phyloP scores from a whole-genome alignment of 148 eudicot genomes.

The Rhododendron molle region DNA sequence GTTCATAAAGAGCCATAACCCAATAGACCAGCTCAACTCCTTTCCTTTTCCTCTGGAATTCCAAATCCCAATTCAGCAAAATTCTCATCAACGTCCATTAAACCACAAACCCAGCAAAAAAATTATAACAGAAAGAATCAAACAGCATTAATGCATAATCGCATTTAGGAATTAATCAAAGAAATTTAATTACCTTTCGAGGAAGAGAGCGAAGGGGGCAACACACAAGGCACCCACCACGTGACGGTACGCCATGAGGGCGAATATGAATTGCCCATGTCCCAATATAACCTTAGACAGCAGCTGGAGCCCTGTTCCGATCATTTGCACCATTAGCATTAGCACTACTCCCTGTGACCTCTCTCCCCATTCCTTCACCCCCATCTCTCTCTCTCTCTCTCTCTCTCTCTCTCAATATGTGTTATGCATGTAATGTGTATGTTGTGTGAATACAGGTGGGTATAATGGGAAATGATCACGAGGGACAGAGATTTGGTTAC shows the following conservation, averaged over 20 bases:
- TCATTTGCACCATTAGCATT: conserved; percentile 54
- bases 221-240: conserved; percentile 49
- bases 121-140: not conserved
- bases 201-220: conserved; percentile 48
- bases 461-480: not conserved
- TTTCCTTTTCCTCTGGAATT: conserved; percentile 32
- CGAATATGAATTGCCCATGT: conserved; percentile 47
- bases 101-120: not conserved
- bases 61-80: not conserved
- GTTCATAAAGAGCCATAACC: conserved; percentile 36
- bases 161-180: not conserved
- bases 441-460: not conserved
- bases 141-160: not conserved
- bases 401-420: not conserved
- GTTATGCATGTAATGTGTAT: not conserved
- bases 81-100: not conserved
- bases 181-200: conserved; percentile 36
- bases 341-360: conserved; percentile 28
- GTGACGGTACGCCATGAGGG: conserved; percentile 52
- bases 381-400: not conserved
- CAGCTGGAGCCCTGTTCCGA: conserved; percentile 44
- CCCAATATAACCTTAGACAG: conserved; percentile 38
- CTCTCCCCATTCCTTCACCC: conserved; percentile 17
- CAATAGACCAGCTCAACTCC: conserved; percentile 23
- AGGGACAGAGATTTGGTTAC: not conserved